Evolutionary conservation across 2,329 filamentous ascomycete species (phyloP).

Genomic region (Alternaria conjuncta): DNA sequence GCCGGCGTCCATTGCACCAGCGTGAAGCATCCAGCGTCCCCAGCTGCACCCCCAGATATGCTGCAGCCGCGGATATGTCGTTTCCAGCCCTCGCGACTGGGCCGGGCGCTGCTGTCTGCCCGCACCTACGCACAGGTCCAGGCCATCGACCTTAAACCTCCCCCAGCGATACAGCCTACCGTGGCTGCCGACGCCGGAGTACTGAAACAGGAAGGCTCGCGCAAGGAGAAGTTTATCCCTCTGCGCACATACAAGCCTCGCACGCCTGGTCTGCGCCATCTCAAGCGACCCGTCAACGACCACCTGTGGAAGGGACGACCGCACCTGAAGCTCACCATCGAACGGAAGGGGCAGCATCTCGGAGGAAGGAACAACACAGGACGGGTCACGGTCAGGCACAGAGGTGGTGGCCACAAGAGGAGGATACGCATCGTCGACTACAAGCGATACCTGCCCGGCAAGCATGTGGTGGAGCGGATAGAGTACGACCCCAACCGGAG

Average conservation of each 20-base stretch:
- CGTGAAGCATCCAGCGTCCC: conserved; percentile 19
- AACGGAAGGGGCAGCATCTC: conserved; percentile 90
- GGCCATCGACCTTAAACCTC: conserved; percentile 43
- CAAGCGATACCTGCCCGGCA: conserved; percentile 75
- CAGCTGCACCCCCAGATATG: conserved; percentile 55
- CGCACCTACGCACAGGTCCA: conserved; percentile 61
- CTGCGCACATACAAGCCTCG: conserved; percentile 91
- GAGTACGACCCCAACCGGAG: conserved; percentile 95
- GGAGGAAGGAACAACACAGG: conserved; percentile 92
- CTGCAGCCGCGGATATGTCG: conserved; percentile 70
- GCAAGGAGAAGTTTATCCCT: conserved; percentile 49
- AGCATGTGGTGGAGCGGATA: conserved; percentile 89
- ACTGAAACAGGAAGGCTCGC: conserved; percentile 32
- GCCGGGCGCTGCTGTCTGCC: conserved; percentile 54
- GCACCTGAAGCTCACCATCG: conserved; percentile 80
- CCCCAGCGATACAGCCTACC: conserved; percentile 43
- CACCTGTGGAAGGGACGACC: conserved; percentile 96
- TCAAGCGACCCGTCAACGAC: conserved; percentile 91
- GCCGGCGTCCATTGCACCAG: conserved; percentile 26
- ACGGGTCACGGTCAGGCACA: conserved; percentile 85
- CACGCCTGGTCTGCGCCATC: conserved; percentile 89
- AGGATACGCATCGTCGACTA: conserved; percentile 94
- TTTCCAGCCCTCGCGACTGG: conserved; percentile 57
- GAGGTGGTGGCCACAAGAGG: conserved; percentile 89
- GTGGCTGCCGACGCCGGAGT: conserved; percentile 35